These are phyloP conservation scores for Bryum argenteum DNA, from an alignment of 225 moss, liverwort and hornwort genomes.

Conservation along the genomic window DNA sequence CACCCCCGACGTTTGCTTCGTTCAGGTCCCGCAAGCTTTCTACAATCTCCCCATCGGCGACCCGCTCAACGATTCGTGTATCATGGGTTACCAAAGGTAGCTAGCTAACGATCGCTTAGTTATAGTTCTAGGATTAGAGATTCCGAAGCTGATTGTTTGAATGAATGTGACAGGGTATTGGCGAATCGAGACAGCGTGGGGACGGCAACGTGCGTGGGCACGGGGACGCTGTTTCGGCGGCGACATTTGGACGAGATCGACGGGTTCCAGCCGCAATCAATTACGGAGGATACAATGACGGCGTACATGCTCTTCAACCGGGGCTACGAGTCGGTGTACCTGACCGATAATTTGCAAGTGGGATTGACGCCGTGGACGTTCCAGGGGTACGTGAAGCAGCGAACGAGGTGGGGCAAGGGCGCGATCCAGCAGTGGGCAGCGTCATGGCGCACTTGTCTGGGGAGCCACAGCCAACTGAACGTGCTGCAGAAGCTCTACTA, in stretches of 20 bases:
- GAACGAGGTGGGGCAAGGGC: neutral
- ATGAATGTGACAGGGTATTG: neutral
- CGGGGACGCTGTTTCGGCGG: neutral
- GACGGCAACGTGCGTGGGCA: neutral
- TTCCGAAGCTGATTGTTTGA: too few species aligned
- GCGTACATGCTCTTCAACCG: neutral
- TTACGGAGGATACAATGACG: slow-evolving; percentile 1
- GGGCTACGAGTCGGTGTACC: neutral
- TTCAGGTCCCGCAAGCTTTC: slow-evolving; percentile 2
- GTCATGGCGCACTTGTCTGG: neutral
- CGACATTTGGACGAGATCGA: slow-evolving; percentile 1
- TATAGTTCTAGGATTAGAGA: too few species aligned
- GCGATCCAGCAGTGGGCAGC: neutral
- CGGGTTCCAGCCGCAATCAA: slow-evolving; percentile 1
- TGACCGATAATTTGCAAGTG: neutral
- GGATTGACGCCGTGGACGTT: slow-evolving; percentile 5
- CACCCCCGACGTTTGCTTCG: neutral
- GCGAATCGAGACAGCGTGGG: neutral
- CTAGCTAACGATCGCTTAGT: too few species aligned
- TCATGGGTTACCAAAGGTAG: neutral
- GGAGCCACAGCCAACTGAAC: neutral
- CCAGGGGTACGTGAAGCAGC: neutral
- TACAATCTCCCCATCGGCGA: slow-evolving; percentile 5
- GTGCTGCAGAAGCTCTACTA: neutral
- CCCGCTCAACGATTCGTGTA: neutral